Evolutionary conservation across 2,329 filamentous ascomycete genomes (phyloP).

Genomic region (Macrophomina pseudophaseolina): DNA sequence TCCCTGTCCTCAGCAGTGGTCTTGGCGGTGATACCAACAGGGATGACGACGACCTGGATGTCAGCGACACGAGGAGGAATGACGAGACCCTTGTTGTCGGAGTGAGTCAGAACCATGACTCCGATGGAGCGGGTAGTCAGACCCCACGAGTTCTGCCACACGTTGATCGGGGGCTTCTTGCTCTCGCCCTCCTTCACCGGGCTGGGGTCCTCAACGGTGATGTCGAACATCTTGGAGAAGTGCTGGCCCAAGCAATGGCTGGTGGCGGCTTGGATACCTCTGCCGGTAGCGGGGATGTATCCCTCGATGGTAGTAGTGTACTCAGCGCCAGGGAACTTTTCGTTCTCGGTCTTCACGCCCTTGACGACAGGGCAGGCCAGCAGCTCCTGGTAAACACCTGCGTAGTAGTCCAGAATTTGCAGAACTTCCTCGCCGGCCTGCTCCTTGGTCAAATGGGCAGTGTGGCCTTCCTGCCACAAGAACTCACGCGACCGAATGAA

Average conservation of each 20-base stretch:
- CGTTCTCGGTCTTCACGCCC: constrained; percentile 93
- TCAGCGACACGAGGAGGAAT: constrained; percentile 90
- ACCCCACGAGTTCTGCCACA: constrained; percentile 99
- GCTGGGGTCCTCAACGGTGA: constrained; percentile 90
- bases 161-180: constrained; percentile 69
- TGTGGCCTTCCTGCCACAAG: constrained; percentile 97
- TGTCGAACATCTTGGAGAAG: constrained; percentile 99
- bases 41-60: constrained; percentile 83
- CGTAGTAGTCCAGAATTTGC: constrained; percentile 92
- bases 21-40: constrained; percentile 91
- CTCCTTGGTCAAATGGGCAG: constrained; percentile 84
- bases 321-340: constrained; percentile 95
- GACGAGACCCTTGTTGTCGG: constrained; percentile 93
- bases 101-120: constrained; percentile 98
- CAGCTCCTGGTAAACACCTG: constrained; percentile 88
- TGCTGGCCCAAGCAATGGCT: constrained; percentile 96
- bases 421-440: constrained; percentile 84
- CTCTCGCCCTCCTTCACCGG: constrained; percentile 70
- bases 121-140: constrained; percentile 96
- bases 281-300: constrained; percentile 93
- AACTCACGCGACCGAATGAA: constrained; percentile 95
- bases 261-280: constrained; percentile 95
- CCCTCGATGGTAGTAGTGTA: constrained; percentile 98
- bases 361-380: constrained; percentile 94
- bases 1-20: constrained; percentile 70